Percentiles rank a stretch among this genome's conserved stretches.
Conservation (phyloP, 2,329 filamentous ascomycete species). For the Colletotrichum sp. region DNA sequence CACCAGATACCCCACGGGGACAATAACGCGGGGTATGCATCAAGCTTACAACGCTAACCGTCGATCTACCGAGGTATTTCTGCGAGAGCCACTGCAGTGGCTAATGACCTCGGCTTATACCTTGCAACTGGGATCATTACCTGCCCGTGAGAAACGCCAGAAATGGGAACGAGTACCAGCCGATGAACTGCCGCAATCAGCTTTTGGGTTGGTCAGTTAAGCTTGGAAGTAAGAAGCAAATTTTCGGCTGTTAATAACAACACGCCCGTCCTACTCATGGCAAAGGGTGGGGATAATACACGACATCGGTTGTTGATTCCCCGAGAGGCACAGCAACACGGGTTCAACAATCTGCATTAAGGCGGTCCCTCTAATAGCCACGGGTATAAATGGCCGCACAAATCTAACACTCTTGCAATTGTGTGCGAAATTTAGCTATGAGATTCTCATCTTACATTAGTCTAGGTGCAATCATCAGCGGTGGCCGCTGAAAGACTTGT, state of each 20-base stretch:
- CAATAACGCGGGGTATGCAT: not conserved
- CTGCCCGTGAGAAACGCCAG: fast-evolving
- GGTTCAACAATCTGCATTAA: not conserved
- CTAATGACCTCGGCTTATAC: not conserved
- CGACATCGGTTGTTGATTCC: not conserved
- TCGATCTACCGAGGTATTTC: not conserved
- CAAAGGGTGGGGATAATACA: not conserved
- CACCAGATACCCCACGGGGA: not conserved
- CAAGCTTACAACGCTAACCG: not conserved
- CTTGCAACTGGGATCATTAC: not conserved
- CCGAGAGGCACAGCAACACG: fast-evolving
- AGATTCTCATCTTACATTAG: not conserved
- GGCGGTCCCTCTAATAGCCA: not conserved
- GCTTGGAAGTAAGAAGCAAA: not conserved
- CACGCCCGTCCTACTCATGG: fast-evolving
- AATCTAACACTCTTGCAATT: not conserved
- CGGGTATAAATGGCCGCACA: not conserved
- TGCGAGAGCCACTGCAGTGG: not conserved
- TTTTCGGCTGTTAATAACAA: not conserved
- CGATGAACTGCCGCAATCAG: not conserved
- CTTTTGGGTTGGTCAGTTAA: not conserved
- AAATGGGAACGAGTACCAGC: not conserved
- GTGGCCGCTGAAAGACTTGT: not conserved
- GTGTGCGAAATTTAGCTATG: not conserved
- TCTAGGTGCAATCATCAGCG: not conserved